Conservation (phyloP, 371 early-diverging fungal genomes). For the Mortierella polycephala region DNA sequence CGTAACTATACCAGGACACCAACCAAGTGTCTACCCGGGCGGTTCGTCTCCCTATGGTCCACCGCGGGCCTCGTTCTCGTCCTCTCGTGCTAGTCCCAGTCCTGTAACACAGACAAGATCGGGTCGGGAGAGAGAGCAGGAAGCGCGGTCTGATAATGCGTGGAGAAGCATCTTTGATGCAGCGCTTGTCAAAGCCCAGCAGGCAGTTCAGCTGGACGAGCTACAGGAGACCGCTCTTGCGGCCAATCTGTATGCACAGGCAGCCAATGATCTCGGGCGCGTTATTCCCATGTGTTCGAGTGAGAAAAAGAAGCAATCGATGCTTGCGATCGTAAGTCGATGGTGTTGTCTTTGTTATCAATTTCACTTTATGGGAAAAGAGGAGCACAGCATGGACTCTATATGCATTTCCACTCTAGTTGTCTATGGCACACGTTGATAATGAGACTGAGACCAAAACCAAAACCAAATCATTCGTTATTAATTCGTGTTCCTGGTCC, state of each 20-base stretch:
- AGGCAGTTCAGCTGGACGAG: constrained; percentile 54
- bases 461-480: too few relatives aligned
- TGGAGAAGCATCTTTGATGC: constrained; percentile 55
- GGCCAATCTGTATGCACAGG: constrained; percentile 51
- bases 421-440: too few relatives aligned
- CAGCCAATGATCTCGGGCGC: constrained; percentile 51
- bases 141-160: constrained; percentile 22
- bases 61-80: constrained; percentile 34
- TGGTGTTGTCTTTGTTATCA: too few relatives aligned
- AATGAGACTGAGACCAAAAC: too few relatives aligned
- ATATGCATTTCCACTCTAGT: too few relatives aligned
- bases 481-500: too few relatives aligned
- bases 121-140: constrained; percentile 25
- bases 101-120: constrained; percentile 26
- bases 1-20: constrained; percentile 6
- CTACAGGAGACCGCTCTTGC: constrained; percentile 46
- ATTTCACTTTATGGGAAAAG: too few relatives aligned
- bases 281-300: constrained; percentile 55
- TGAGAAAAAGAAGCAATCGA: constrained; percentile 55
- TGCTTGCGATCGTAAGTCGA: constrained; percentile 52
- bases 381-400: too few relatives aligned
- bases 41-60: constrained; percentile 20
- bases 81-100: constrained; percentile 36
- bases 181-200: constrained; percentile 51
- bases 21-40: constrained; percentile 8